Conservation (phyloP, 257 asterid genomes). For the Nicotiana otophora region DNA sequence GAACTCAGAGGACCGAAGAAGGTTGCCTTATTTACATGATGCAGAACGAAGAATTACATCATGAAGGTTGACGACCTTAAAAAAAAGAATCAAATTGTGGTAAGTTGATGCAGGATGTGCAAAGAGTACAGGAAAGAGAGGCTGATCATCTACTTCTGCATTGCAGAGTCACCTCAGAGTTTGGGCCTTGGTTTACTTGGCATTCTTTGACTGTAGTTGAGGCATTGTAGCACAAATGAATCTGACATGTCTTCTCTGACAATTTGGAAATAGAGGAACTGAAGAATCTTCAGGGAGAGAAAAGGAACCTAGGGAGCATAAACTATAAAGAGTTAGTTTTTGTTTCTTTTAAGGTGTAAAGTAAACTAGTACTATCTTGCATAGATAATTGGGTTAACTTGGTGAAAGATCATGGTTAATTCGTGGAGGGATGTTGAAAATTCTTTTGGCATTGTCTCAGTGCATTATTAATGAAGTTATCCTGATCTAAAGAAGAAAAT, state of each 20-base stretch:
- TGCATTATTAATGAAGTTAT: neutral
- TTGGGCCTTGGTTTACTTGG: no score
- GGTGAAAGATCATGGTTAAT: neutral
- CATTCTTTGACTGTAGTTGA: no score
- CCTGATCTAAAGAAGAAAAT: neutral
- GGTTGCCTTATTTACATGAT: no score
- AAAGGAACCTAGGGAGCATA: neutral
- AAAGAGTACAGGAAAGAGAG: no score
- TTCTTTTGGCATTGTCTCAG: neutral
- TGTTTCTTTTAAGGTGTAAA: neutral
- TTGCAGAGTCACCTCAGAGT: no score
- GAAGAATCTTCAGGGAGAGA: neutral
- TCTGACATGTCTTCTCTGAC: neutral
- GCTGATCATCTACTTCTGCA: no score
- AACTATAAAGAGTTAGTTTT: neutral
- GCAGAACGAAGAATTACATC: no score
- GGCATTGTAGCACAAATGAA: neutral
- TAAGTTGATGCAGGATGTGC: no score
- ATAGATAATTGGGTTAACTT: neutral
- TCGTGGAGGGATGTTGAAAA: neutral
- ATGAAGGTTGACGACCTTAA: no score
- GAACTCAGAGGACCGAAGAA: no score
- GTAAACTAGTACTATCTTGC: neutral
- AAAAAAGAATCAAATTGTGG: no score
- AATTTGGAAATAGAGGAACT: neutral